phyloP scores from a whole-genome alignment of 129 eudicot genomes.

The Ambrosia trifida region DNA sequence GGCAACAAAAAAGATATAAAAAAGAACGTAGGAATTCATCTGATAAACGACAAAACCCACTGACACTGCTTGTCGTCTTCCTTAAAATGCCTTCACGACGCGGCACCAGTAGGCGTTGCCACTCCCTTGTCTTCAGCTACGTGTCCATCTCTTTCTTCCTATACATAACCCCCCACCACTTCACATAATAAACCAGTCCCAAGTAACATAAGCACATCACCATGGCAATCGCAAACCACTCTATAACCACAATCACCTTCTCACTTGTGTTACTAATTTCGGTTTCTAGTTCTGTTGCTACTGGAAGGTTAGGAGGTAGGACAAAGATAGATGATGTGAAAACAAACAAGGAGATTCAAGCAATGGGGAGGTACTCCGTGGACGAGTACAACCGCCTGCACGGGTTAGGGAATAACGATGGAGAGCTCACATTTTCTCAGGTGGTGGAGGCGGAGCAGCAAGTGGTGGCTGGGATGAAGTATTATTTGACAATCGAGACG shows the following conservation, averaged over 20 bases:
- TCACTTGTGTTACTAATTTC: not conserved
- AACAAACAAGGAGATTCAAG: constrained; percentile 53
- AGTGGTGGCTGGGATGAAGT: constrained; percentile 74
- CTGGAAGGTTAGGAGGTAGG: constrained; percentile 43
- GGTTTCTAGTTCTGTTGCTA: not conserved
- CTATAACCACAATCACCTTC: constrained; percentile 7
- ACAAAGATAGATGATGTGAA: constrained; percentile 41
- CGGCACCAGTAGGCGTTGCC: constrained; percentile 32
- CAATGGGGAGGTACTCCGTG: constrained; percentile 55
- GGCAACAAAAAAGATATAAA: not conserved
- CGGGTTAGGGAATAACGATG: not conserved
- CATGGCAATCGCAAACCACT: not conserved
- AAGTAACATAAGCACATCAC: not conserved
- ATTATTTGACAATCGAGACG: constrained; percentile 52
- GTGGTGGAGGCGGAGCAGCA: constrained; percentile 78
- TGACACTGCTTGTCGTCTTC: constrained; percentile 22
- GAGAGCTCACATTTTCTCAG: constrained; percentile 32
- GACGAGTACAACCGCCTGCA: constrained; percentile 42
- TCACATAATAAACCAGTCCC: not conserved
- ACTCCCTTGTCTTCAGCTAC: constrained; percentile 24
- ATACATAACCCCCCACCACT: constrained; percentile 14
- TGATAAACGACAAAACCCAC: constrained; percentile 5
- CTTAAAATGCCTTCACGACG: constrained; percentile 18
- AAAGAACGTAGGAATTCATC: not conserved
- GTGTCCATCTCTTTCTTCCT: constrained; percentile 22